Evolutionary conservation across 768 basidiomycete species (phyloP).

Genomic region (Suillus brevipes): DNA sequence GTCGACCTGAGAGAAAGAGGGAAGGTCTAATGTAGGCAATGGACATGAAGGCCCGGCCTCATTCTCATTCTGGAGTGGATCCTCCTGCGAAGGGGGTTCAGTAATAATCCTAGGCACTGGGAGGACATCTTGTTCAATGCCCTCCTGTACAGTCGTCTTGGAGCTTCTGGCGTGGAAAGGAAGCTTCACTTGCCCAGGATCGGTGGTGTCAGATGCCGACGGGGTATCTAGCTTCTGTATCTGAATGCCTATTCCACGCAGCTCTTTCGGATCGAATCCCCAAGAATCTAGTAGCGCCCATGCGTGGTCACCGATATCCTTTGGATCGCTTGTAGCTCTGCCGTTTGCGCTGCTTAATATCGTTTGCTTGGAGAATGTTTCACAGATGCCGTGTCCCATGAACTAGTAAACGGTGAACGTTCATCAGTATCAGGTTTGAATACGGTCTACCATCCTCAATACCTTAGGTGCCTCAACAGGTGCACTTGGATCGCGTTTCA

Average conservation of each 20-base stretch:
- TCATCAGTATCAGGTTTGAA: slow-evolving; percentile 5
- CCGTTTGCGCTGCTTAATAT: slow-evolving; percentile 60
- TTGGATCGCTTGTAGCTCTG: slow-evolving; percentile 69
- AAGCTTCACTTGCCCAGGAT: slow-evolving; percentile 59
- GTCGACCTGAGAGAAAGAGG: slow-evolving; percentile 78
- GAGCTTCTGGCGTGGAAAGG: slow-evolving; percentile 46
- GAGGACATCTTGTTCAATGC: slow-evolving; percentile 2
- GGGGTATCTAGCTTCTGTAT: slow-evolving; percentile 80
- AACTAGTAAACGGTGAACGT: slow-evolving; percentile 56
- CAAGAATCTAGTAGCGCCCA: slow-evolving; percentile 74
- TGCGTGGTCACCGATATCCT: slow-evolving; percentile 71
- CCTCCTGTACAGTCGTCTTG: not conserved
- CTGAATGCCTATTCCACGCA: slow-evolving; percentile 92
- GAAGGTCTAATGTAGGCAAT: slow-evolving; percentile 43
- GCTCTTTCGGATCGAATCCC: slow-evolving; percentile 77
- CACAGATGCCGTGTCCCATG: slow-evolving; percentile 87
- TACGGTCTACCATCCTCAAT: slow-evolving; percentile 13
- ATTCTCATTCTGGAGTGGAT: slow-evolving; percentile 13
- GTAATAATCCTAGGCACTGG: slow-evolving; percentile 24
- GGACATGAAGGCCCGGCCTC: slow-evolving; percentile 10
- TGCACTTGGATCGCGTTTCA: slow-evolving; percentile 83
- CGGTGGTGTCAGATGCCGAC: slow-evolving; percentile 31
- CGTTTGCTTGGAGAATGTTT: slow-evolving; percentile 75
- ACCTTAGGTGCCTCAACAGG: slow-evolving; percentile 93
- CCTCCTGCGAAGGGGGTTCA: slow-evolving; percentile 37